phyloP scores from a whole-genome alignment of 768 basidiomycete species.

The Coprinopsis strossmayeri region DNA sequence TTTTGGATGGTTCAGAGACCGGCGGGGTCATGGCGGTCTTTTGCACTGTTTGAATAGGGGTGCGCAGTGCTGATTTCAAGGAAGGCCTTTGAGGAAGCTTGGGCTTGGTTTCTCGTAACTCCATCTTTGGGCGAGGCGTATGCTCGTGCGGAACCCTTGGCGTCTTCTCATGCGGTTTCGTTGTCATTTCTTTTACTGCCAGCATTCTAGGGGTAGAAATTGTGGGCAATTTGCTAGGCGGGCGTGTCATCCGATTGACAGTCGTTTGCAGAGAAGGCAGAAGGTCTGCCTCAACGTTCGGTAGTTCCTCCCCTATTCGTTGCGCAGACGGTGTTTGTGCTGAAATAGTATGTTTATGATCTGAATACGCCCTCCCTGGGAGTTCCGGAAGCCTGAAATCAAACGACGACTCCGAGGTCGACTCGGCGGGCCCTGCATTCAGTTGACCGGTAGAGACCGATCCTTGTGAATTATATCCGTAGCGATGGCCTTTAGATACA shows the following conservation, averaged over 20 bases:
- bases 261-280: conserved; percentile 69
- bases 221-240: conserved; percentile 22
- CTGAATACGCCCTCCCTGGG: background rate
- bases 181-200: background rate
- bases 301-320: conserved; percentile 44
- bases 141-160: too few relatives aligned
- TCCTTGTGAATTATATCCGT: too few relatives aligned
- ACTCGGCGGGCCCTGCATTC: background rate
- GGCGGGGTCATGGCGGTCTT: background rate
- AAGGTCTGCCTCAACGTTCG: conserved; percentile 56
- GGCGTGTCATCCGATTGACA: conserved; percentile 65
- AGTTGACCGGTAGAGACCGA: too few relatives aligned
- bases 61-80: conserved; percentile 9
- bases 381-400: background rate
- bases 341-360: background rate
- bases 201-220: conserved; percentile 13
- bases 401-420: background rate
- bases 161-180: too few relatives aligned
- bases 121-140: background rate
- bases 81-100: background rate
- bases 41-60: conserved; percentile 1
- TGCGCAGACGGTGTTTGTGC: too few relatives aligned
- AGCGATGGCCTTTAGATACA: background rate
- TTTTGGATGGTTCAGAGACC: background rate
- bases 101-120: background rate